Base-by-base conservation (phyloP, 2,329 filamentous ascomycete species). In the Beauveria brongniartii region DNA sequence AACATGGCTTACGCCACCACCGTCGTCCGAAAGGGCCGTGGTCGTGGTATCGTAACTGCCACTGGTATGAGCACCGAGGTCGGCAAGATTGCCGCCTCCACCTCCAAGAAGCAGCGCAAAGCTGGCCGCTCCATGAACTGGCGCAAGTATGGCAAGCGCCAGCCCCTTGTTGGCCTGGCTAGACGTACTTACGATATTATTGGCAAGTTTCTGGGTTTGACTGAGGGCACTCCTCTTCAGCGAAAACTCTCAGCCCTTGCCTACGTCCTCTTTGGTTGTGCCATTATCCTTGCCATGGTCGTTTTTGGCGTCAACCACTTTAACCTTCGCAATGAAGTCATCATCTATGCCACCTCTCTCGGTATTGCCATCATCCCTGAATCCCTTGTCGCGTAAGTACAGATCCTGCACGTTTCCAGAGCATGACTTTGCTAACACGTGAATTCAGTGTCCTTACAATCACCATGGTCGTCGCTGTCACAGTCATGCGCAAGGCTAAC, bases 1-100 rank as follows among this genome's bases (percentile, higher is more conserved):
- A 92, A 92, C 74, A 85, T 91, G 71, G 87, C 85, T 1, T 92
- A 89, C 68, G 88, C 87, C 55, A 90, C 87, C 56, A 90, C 87
- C 5, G 83, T 84, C 24, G 86, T 92, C 65, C 87, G 83, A 61
- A 88, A 89, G 71, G 89, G 89, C 61, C 83, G 89, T 67, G 89
- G 86, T 16, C 84, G 82, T 43, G 89, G 89, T 56, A 85, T 92
- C 57, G 88, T 91, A 48, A 82, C 89, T 55, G 81, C 83, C 26
- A 91, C 88, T 12, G 89, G 87, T 20, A 91, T 89, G 86, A 69
- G 77, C 62, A 90, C 87, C 5, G 86, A 89, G 72, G 84, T 90
- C 59, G 87, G 87, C 64, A 84, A 83, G 68, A 89, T 90, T 68
- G 87, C 87, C 28, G 81, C 78, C 62, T 72, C 86, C 72, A 73